Base-by-base conservation (phyloP, 1,139 yeast genomes). In the Debaryomyces udenii region DNA sequence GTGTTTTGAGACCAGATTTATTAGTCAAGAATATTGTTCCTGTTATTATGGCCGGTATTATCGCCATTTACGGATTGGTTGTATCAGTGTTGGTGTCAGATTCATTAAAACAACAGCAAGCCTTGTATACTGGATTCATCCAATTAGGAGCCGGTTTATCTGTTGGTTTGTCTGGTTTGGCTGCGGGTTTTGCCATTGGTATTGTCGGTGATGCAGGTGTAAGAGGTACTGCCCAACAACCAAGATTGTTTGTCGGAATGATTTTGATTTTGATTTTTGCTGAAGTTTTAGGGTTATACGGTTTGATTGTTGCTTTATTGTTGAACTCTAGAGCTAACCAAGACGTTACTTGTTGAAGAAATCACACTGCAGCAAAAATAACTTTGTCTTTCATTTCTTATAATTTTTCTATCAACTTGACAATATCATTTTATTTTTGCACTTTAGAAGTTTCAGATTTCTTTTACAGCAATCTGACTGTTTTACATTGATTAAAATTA, bases 151-250 rank as follows among this genome's bases (percentile, higher is more conserved):
- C 98, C 46, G 99, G 99, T 65, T 80, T 93, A 60, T 87, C 96
- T 46, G 99, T 94, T 53, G 99, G 99, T 20, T 86, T 93, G 58
- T 89, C 98, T 3, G 95, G 98, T 64, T 77, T 93, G 59, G 96
- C 98, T 45, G 91, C 96, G 50, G 99, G 99, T 43, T 93, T 88
- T 63, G 96, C 99, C 55, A 93, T 93, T 71, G 99, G 99, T 52
- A 90, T 93, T 50, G 99, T 93, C 40, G 99, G 99, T 52, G 99
- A 93, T 64, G 98, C 91, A 54, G 99, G 99, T 62, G 98, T 93
- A 41, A 85, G 99, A 65, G 96, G 91, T 59, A 83, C 85, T 54
- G 93, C 91, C 81, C 96, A 89, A 66, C 98, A 93, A 71, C 97
- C 97, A 51, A 82, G 97, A 67, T 78, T 93, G 54, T 93, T 93